Conservation (phyloP, 148 eudicot species). For the Camellia sinensis region DNA sequence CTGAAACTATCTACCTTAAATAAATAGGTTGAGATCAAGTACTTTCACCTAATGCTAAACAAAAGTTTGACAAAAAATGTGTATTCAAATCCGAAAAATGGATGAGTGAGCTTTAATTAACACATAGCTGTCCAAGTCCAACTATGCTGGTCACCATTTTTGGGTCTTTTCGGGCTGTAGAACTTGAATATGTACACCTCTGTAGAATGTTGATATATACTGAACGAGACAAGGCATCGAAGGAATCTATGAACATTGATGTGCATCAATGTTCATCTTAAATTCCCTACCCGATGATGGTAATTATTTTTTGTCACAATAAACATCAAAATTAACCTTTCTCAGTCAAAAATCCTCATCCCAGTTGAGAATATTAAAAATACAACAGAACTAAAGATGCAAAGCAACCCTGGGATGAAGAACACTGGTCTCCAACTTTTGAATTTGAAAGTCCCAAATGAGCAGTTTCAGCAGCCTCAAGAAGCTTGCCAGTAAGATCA, state of each 20-base stretch:
- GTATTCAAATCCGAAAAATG: not conserved
- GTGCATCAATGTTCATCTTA: not conserved
- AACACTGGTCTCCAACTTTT: conserved; percentile 84
- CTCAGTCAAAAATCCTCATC: conserved; percentile 85
- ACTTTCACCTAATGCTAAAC: not conserved
- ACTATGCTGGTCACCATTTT: not conserved
- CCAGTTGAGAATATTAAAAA: conserved; percentile 77
- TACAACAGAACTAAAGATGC: conserved; percentile 70
- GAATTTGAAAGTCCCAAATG: conserved; percentile 68
- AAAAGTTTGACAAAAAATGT: not conserved
- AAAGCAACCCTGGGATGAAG: conserved; percentile 74
- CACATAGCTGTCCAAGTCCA: not conserved
- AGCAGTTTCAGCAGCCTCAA: conserved; percentile 84
- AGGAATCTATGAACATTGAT: not conserved
- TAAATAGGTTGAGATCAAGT: not conserved
- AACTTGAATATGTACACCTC: not conserved
- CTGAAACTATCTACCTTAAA: not conserved
- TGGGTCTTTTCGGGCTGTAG: not conserved
- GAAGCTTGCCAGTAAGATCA: conserved; percentile 79
- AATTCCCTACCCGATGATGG: not conserved
- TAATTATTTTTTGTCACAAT: not conserved
- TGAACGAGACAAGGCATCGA: not conserved
- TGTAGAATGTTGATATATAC: not conserved
- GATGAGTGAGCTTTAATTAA: not conserved
- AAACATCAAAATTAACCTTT: conserved; percentile 11